Evolutionary conservation across 371 early-diverging fungal genomes (phyloP).

Genomic region (Mucor velutinosus): DNA sequence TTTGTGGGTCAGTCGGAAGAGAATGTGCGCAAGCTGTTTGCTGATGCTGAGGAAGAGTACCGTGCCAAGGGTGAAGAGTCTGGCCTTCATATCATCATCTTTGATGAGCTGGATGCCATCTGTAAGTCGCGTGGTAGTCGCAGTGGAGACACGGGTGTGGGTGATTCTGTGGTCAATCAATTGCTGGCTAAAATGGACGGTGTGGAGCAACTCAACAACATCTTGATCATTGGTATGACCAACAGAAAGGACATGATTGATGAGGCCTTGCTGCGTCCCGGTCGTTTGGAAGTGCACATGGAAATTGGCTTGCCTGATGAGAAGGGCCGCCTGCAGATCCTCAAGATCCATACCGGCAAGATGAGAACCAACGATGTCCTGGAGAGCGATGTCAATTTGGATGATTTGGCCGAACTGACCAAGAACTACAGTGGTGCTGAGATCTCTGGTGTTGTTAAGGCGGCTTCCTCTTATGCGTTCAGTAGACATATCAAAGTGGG

Average conservation of each 20-base stretch:
- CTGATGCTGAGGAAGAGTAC: conserved; percentile 97
- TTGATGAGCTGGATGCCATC: conserved; percentile 99
- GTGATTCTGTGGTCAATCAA: conserved; percentile 99
- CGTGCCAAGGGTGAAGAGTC: conserved; percentile 94
- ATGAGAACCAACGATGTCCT: conserved; percentile 90
- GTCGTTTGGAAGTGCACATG: conserved; percentile 97
- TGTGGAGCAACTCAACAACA: conserved; percentile 97
- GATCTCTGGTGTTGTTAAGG: conserved; percentile 96
- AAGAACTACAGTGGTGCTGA: conserved; percentile 99
- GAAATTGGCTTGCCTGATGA: conserved; percentile 96
- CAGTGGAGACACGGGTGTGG: conserved; percentile 95
- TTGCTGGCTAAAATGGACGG: conserved; percentile 99
- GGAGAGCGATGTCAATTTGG: conserved; percentile 87
- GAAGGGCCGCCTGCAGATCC: conserved; percentile 88
- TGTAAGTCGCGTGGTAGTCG: conserved; percentile 98
- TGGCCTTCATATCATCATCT: conserved; percentile 97
- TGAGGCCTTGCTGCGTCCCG: conserved; percentile 97
- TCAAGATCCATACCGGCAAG: conserved; percentile 92
- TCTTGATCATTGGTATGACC: conserved; percentile 98
- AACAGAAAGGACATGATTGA: conserved; percentile 99
- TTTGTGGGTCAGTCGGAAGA: conserved; percentile 99
- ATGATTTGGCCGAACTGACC: conserved; percentile 90
- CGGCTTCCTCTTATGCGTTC: conserved; percentile 99
- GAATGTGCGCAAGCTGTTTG: conserved; percentile 98
- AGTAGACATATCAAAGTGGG: conserved; percentile 97